Evolutionary conservation across 805 yeast species (phyloP).

Genomic region (Candida endomychidarum): DNA sequence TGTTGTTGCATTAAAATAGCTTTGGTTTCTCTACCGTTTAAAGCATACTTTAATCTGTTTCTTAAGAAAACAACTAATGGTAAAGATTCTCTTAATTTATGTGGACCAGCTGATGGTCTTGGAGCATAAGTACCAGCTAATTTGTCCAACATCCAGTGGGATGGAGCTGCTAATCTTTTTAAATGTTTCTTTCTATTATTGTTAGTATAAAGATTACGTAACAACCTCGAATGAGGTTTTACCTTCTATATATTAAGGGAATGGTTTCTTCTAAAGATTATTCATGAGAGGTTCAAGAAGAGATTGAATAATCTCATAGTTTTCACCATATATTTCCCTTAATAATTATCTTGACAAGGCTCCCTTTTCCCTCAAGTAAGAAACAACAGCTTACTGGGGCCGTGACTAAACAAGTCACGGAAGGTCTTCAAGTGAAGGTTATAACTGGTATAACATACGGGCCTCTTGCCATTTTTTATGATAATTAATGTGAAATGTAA

Average conservation of each 20-base stretch:
- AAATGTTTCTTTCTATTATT: constrained; percentile 79
- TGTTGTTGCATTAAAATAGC: constrained; percentile 98
- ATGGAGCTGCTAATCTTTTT: constrained; percentile 99
- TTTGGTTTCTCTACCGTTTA: constrained; percentile 98
- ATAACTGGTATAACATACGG: constrained; percentile 38
- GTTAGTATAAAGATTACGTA: not conserved
- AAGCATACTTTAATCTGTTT: constrained; percentile 98
- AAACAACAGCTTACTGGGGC: constrained; percentile 18
- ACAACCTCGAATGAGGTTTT: not conserved
- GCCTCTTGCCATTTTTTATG: constrained; percentile 51
- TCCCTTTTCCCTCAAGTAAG: constrained; percentile 36
- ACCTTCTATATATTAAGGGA: constrained; percentile 7
- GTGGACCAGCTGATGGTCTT: constrained; percentile 99
- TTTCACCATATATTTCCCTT: constrained; percentile 1
- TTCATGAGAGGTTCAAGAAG: constrained; percentile 3
- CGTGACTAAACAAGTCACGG: constrained; percentile 8
- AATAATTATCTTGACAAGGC: constrained; percentile 49
- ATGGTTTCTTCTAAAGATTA: not conserved
- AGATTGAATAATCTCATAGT: constrained; percentile 2
- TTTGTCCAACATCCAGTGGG: constrained; percentile 99
- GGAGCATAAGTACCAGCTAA: constrained; percentile 99
- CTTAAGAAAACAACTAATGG: constrained; percentile 96
- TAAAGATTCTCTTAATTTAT: constrained; percentile 96
- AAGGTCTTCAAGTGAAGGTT: constrained; percentile 7
- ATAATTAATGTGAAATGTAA: constrained; percentile 6